These are phyloP conservation scores for Vaccinium myrtillus DNA, from an alignment of 148 eudicot species.

Conservation along the genomic window DNA sequence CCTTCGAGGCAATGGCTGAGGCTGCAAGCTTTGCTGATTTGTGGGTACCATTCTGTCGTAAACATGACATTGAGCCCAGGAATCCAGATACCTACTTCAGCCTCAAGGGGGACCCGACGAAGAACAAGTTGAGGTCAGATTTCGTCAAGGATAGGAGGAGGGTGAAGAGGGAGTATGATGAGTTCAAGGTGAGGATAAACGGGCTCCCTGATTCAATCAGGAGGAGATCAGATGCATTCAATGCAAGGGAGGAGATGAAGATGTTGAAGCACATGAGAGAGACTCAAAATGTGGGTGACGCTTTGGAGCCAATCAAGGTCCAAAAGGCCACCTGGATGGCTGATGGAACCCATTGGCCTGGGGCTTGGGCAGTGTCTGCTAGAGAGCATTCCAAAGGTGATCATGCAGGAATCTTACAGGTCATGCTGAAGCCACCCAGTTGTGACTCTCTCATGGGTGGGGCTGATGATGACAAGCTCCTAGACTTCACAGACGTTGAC, in stretches of 20 bases:
- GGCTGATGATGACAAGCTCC: slow-evolving; percentile 42
- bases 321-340: slow-evolving; percentile 94
- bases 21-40: slow-evolving; percentile 84
- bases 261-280: slow-evolving; percentile 63
- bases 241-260: slow-evolving; percentile 95
- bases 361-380: slow-evolving; percentile 57
- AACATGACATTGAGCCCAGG: slow-evolving; percentile 86
- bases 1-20: slow-evolving; percentile 90
- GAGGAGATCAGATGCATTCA: slow-evolving; percentile 86
- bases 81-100: slow-evolving; percentile 75
- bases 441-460: slow-evolving; percentile 57
- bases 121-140: slow-evolving; percentile 64
- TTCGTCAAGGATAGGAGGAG: slow-evolving; percentile 87
- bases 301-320: slow-evolving; percentile 57
- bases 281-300: slow-evolving; percentile 48
- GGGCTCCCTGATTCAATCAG: slow-evolving; percentile 80
- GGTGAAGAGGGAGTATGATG: slow-evolving; percentile 86
- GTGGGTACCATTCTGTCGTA: slow-evolving; percentile 88
- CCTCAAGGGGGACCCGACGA: slow-evolving; percentile 81
- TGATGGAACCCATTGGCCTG: slow-evolving; percentile 93
- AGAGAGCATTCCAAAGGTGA: slow-evolving; percentile 80
- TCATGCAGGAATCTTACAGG: slow-evolving; percentile 89
- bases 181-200: slow-evolving; percentile 85
- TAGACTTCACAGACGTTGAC: slow-evolving; percentile 78
- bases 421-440: slow-evolving; percentile 86